phyloP scores from a whole-genome alignment of 1,139 yeast genomes.

The Magnusiomyces sp. region DNA sequence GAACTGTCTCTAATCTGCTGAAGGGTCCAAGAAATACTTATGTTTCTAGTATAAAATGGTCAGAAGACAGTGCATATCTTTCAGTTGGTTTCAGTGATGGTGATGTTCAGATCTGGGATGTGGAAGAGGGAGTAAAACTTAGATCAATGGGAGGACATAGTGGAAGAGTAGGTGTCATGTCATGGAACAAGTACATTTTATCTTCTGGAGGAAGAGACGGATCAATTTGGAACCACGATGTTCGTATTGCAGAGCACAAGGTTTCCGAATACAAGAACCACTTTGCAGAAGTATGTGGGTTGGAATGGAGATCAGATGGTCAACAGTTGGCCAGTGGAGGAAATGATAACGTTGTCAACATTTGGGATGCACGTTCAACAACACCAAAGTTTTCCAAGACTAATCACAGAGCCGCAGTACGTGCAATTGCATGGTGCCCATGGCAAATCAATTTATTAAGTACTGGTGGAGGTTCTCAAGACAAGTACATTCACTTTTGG shows the following conservation, averaged over 20 bases:
- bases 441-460: slow-evolving; percentile 75
- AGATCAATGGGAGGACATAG: slow-evolving; percentile 70
- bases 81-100: slow-evolving; percentile 86
- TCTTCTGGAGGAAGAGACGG: slow-evolving; percentile 84
- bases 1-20: slow-evolving; percentile 64
- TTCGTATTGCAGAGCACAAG: slow-evolving; percentile 75
- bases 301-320: slow-evolving; percentile 81
- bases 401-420: slow-evolving; percentile 88
- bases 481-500: slow-evolving; percentile 90
- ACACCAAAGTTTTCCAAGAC: slow-evolving; percentile 69
- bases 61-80: slow-evolving; percentile 81
- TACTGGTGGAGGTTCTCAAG: slow-evolving; percentile 94
- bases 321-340: slow-evolving; percentile 87
- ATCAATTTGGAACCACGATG: slow-evolving; percentile 81
- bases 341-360: slow-evolving; percentile 84
- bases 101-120: slow-evolving; percentile 86
- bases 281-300: slow-evolving; percentile 86
- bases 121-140: slow-evolving; percentile 62
- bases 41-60: slow-evolving; percentile 81
- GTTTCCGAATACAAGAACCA: slow-evolving; percentile 56
- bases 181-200: slow-evolving; percentile 77
- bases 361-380: slow-evolving; percentile 85
- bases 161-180: slow-evolving; percentile 72
- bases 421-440: slow-evolving; percentile 95
- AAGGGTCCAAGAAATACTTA: slow-evolving; percentile 39